These are phyloP conservation scores for Gastrolobium villosum DNA, from an alignment of 306 rosid genomes.

Conservation along the genomic window DNA sequence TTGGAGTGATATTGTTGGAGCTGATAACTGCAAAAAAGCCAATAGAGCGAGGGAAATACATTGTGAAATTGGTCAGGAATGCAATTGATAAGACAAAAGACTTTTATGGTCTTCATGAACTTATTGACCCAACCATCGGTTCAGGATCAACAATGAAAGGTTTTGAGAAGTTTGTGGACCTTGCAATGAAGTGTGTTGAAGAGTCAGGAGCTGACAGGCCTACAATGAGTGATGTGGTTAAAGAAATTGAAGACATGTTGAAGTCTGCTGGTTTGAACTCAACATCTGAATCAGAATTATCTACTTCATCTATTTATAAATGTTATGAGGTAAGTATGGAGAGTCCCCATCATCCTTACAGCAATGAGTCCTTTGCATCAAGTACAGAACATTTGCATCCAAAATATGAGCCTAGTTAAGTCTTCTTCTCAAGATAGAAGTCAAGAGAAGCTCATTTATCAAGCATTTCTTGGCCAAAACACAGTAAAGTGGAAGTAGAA, in stretches of 20 bases:
- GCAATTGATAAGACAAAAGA: slow-evolving; percentile 55
- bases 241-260: slow-evolving; percentile 59
- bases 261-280: slow-evolving; percentile 48
- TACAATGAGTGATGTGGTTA: slow-evolving; percentile 65
- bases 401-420: not conserved
- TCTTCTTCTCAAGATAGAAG: not conserved
- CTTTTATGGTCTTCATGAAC: slow-evolving; percentile 42
- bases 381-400: slow-evolving; percentile 20
- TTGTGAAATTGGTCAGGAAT: slow-evolving; percentile 59
- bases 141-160: slow-evolving; percentile 50
- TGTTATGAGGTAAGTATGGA: not conserved
- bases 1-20: slow-evolving; percentile 73
- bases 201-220: slow-evolving; percentile 62
- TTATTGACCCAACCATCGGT: slow-evolving; percentile 55
- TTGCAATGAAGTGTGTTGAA: slow-evolving; percentile 63
- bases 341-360: slow-evolving; percentile 36
- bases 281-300: slow-evolving; percentile 38
- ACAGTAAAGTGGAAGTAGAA: not conserved
- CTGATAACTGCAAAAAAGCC: slow-evolving; percentile 64
- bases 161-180: slow-evolving; percentile 61
- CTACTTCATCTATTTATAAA: slow-evolving; percentile 46
- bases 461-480: slow-evolving; percentile 8
- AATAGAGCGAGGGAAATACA: slow-evolving; percentile 57
- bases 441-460: slow-evolving; percentile 4
- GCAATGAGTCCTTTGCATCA: slow-evolving; percentile 29